Evolutionary conservation across 768 basidiomycete genomes (phyloP).

Genomic region (Russula lepida): DNA sequence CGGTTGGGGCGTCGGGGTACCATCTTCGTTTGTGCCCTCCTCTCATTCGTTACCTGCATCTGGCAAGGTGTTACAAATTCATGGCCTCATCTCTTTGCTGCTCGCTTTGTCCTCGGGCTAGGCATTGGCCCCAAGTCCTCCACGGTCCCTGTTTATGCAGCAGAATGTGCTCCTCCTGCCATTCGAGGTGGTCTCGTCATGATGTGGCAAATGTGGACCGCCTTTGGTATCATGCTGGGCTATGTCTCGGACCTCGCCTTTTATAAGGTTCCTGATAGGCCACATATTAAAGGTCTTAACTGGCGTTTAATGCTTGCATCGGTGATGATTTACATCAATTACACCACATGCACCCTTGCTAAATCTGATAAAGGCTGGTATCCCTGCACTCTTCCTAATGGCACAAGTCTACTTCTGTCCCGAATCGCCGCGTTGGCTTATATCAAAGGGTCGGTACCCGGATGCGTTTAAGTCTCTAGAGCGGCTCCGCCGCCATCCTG

Average conservation of each 20-base stretch:
- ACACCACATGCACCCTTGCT: neutral
- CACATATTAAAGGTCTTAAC: slow-evolving; percentile 51
- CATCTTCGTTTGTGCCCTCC: slow-evolving; percentile 41
- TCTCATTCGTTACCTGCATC: slow-evolving; percentile 41
- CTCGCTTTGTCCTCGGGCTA: slow-evolving; percentile 45
- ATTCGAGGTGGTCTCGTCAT: slow-evolving; percentile 88
- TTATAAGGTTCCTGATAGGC: slow-evolving; percentile 40
- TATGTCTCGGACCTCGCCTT: slow-evolving; percentile 59
- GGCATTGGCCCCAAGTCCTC: slow-evolving; percentile 53
- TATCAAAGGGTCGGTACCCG: slow-evolving; percentile 65
- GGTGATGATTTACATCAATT: slow-evolving; percentile 39
- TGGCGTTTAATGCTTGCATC: slow-evolving; percentile 79
- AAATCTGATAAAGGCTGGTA: slow-evolving; percentile 28
- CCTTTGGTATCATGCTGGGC: slow-evolving; percentile 75
- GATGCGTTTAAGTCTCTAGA: slow-evolving; percentile 54
- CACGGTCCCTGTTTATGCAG: slow-evolving; percentile 57
- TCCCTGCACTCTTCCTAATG: slow-evolving; percentile 36
- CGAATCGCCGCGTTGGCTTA: slow-evolving; percentile 82
- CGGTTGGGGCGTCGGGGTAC: slow-evolving; percentile 46
- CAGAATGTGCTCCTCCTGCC: slow-evolving; percentile 69
- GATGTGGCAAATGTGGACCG: slow-evolving; percentile 89
- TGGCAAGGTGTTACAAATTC: slow-evolving; percentile 48
- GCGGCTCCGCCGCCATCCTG: slow-evolving; percentile 55
- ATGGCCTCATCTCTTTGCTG: slow-evolving; percentile 51
- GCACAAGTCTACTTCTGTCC: slow-evolving; percentile 39